Evolutionary conservation across 768 basidiomycete genomes (phyloP).

Genomic region (Pseudohyphozyma bogoriensis): DNA sequence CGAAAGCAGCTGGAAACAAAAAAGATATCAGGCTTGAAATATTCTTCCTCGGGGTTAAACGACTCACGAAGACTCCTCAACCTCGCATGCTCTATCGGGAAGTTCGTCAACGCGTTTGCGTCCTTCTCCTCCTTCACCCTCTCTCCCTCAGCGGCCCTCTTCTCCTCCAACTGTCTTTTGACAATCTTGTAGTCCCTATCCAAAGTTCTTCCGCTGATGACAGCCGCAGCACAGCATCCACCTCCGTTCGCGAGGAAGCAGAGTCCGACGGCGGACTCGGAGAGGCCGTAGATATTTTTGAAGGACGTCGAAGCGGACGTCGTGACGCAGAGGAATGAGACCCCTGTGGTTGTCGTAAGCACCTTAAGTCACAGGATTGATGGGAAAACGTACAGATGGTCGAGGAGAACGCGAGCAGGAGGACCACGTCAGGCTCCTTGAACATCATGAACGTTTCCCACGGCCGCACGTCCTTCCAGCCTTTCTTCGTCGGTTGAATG

Average conservation of each 20-base stretch:
- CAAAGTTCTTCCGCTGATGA: conserved; percentile 52
- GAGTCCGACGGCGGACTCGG: conserved; percentile 57
- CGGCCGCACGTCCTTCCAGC: conserved; percentile 12
- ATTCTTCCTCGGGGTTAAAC: too few species aligned
- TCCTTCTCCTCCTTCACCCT: conserved; percentile 14
- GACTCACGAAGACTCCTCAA: conserved; percentile 27
- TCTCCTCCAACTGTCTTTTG: conserved; percentile 33
- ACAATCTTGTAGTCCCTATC: conserved; percentile 55
- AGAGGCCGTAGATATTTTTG: conserved; percentile 49
- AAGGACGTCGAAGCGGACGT: conserved; percentile 57
- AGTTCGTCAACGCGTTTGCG: conserved; percentile 32
- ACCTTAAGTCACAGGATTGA: too few species aligned
- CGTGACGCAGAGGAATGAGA: conserved; percentile 53
- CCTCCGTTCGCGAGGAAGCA: conserved; percentile 68
- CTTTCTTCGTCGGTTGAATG: conserved; percentile 19
- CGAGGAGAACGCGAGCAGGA: conserved; percentile 40
- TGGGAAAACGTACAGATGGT: background rate
- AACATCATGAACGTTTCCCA: conserved; percentile 44
- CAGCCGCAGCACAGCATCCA: conserved; percentile 56
- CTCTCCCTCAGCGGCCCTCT: background rate
- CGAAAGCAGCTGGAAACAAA: conserved; percentile 22
- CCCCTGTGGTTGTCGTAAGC: too few species aligned
- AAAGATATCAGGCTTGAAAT: too few species aligned
- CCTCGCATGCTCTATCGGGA: conserved; percentile 36
- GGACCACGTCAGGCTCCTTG: conserved; percentile 48